These are phyloP conservation scores for Penicillium sp. DNA, from an alignment of 2,329 filamentous ascomycete genomes.

Conservation along the genomic window DNA sequence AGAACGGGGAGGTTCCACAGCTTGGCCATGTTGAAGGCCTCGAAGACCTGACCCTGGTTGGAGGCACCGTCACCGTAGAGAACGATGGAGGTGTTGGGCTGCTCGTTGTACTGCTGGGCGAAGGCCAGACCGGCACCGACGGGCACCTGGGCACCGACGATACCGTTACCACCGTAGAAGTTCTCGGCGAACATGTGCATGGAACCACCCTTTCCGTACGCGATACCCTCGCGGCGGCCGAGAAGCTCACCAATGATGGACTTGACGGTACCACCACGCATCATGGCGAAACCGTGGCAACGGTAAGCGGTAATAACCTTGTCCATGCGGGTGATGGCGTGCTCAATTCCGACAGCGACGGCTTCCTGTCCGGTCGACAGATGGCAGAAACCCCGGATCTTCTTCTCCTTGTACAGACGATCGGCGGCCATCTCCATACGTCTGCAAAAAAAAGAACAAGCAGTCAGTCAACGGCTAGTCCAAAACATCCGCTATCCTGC, in stretches of 20 bases:
- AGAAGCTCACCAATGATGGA: slow-evolving; percentile 95
- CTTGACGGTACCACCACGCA: slow-evolving; percentile 87
- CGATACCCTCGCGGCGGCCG: slow-evolving; percentile 91
- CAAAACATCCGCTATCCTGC: not conserved
- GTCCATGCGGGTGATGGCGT: slow-evolving; percentile 86
- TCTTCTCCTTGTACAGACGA: slow-evolving; percentile 99
- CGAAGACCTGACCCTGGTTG: slow-evolving; percentile 99
- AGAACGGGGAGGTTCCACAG: slow-evolving; percentile 95
- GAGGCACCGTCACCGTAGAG: slow-evolving; percentile 97
- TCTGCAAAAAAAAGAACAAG: slow-evolving; percentile 49
- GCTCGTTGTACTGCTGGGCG: slow-evolving; percentile 87
- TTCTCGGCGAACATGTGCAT: slow-evolving; percentile 99
- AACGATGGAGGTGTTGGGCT: slow-evolving; percentile 81
- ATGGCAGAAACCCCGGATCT: slow-evolving; percentile 99
- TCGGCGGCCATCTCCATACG: slow-evolving; percentile 99
- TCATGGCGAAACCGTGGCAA: slow-evolving; percentile 96
- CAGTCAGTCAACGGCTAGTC: slow-evolving; percentile 3
- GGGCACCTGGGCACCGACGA: slow-evolving; percentile 96
- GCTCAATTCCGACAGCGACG: slow-evolving; percentile 94
- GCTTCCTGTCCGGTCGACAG: slow-evolving; percentile 97
- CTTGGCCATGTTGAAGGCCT: slow-evolving; percentile 99
- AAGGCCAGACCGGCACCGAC: slow-evolving; percentile 96
- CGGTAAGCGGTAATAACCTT: slow-evolving; percentile 97
- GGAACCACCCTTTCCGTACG: slow-evolving; percentile 97
- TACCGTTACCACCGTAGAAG: slow-evolving; percentile 99